These are phyloP conservation scores for Gynostemma pentaphyllum DNA, from an alignment of 306 rosid genomes.

Conservation along the genomic window DNA sequence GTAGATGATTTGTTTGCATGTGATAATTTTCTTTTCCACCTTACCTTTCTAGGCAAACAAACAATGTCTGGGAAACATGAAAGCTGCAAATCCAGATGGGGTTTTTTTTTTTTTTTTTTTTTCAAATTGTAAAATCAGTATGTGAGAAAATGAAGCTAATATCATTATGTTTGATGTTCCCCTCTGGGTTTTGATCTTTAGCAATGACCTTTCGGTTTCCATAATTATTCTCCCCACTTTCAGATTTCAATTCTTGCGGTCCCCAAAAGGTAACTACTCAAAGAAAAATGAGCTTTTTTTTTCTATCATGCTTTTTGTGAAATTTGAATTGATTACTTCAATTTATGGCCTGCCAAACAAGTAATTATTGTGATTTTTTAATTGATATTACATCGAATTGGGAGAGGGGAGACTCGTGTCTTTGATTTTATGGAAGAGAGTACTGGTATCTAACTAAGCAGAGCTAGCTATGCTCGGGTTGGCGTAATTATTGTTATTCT, in stretches of 20 bases:
- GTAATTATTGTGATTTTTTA: slow-evolving; percentile 5
- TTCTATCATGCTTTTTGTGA: background rate
- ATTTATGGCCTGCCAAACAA: slow-evolving; percentile 5
- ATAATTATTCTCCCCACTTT: slow-evolving; percentile 5
- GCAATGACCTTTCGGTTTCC: background rate
- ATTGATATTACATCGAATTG: too few species aligned
- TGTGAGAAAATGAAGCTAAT: background rate
- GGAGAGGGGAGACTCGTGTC: too few species aligned
- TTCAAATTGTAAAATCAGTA: background rate
- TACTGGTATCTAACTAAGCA: too few species aligned
- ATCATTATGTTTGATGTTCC: background rate
- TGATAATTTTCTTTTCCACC: background rate
- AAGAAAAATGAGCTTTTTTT: background rate
- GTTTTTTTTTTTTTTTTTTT: too few species aligned
- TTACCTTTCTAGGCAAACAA: slow-evolving; percentile 2
- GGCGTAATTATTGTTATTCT: background rate
- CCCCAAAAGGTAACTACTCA: background rate
- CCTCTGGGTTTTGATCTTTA: background rate
- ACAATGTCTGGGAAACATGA: background rate
- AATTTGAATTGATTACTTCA: background rate
- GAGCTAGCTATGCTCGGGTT: too few species aligned
- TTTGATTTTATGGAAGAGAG: too few species aligned
- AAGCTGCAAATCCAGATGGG: background rate
- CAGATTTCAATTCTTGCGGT: slow-evolving; percentile 2
- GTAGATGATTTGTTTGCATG: background rate